phyloP scores from a whole-genome alignment of 805 yeast genomes.

The Torulaspora quercuum region DNA sequence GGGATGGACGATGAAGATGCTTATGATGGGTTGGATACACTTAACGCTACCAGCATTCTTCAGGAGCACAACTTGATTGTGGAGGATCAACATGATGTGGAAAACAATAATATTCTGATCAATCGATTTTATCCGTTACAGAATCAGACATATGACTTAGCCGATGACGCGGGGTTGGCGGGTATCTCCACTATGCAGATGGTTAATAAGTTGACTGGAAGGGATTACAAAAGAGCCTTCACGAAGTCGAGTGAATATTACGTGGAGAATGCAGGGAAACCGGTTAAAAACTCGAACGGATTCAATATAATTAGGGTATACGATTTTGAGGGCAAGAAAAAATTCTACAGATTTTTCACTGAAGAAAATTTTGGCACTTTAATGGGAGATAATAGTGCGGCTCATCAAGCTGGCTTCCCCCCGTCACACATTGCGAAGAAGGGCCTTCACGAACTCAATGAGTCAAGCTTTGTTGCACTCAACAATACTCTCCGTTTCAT shows the following conservation, averaged over 20 bases:
- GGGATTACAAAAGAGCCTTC: constrained; percentile 49
- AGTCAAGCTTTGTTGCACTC: constrained; percentile 27
- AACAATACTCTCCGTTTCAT: constrained; percentile 31
- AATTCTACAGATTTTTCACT: constrained; percentile 64
- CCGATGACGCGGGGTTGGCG: constrained; percentile 38
- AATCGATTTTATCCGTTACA: constrained; percentile 62
- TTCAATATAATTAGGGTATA: constrained; percentile 53
- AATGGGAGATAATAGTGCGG: constrained; percentile 21
- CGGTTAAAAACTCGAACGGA: constrained; percentile 30
- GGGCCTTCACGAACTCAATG: constrained; percentile 24
- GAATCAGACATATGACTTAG: constrained; percentile 56
- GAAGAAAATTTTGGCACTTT: constrained; percentile 39
- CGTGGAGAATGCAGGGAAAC: constrained; percentile 41
- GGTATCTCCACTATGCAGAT: constrained; percentile 65
- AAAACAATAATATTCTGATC: constrained; percentile 25
- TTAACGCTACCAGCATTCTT: constrained; percentile 29
- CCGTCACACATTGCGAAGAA: constrained; percentile 10
- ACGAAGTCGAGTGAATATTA: constrained; percentile 49
- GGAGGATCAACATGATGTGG: constrained; percentile 18
- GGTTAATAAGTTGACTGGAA: constrained; percentile 50
- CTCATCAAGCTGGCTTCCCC: background rate
- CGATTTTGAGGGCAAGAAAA: constrained; percentile 70
- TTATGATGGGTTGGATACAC: constrained; percentile 29
- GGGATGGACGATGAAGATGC: constrained; percentile 35
- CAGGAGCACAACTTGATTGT: constrained; percentile 29